Base-by-base conservation (phyloP, 75 land plant species). In the Pinus tabuliformis region DNA sequence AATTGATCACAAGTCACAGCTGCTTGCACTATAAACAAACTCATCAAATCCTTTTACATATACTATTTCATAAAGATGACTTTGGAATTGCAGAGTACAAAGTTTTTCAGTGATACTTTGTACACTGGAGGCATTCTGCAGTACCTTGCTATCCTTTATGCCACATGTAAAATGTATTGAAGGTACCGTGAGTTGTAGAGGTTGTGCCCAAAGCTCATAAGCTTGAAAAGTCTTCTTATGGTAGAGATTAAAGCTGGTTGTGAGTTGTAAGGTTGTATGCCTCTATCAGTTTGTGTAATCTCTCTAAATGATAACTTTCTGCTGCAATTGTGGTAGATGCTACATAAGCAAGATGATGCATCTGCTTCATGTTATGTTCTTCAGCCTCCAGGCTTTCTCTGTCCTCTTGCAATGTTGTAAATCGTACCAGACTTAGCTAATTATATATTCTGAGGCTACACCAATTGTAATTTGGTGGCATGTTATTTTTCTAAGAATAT, bases 1-100 rank as follows among this genome's bases (percentile, higher is more conserved):
- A 21, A 89, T 96, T 72, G 91, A 92, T 80, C 90, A 83, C 70
- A 90, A 90, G 79, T 90, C 90, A 20, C 90, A 86, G 49, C 59
- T 82, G 57, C 62, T 90, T 74, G 36, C 42, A 1, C 76, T 90
- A 33, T 90, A 86, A 75, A n/a, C 26, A 60, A 39, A 39, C 6
- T 72, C 1, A 6, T 57, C 18, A 4, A 5, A 15, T 28, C 66
- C 37, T 13, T 30, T 63, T 33, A 14, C 17, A 62, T 62, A 36
- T 63, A 14, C 33, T 63, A 36, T 30, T 21, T 15, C 66, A 30
- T 30, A 64, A 37, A 33, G 68, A 36, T 33, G 42, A 64, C 18
- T 14, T 13, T 3, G 68, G 36, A 64, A 64, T 64, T 64, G n/a
- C 68, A 16, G 68, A 64, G 68, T 37, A 64, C 68, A 64, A 36